phyloP scores from a whole-genome alignment of 495 filamentous ascomycete species.

The Apodospora peruviana region DNA sequence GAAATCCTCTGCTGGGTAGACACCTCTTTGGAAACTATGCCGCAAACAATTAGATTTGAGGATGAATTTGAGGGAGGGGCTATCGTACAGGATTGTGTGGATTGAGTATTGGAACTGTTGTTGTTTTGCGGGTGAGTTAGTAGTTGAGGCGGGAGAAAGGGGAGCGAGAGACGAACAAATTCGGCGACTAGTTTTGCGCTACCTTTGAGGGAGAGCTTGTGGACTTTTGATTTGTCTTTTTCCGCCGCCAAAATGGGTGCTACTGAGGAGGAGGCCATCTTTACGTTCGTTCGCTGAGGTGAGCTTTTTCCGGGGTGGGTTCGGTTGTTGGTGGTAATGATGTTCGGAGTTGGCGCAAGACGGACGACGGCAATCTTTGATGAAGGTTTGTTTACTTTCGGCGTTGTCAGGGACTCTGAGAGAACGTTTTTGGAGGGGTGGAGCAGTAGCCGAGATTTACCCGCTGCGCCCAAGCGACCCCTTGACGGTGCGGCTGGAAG shows the following conservation, averaged over 20 bases:
- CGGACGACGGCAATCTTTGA: too few species aligned
- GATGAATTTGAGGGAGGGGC: conserved; percentile 19
- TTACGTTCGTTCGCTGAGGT: too few species aligned
- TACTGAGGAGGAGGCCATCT: background rate
- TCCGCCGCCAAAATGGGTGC: conserved; percentile 14
- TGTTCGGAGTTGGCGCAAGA: background rate
- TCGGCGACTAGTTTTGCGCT: conserved; percentile 88
- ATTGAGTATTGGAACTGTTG: conserved; percentile 92
- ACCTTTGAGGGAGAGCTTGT: conserved; percentile 92
- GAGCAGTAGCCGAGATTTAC: background rate
- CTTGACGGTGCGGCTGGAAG: too few species aligned
- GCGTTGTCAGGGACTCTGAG: background rate
- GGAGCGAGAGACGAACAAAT: conserved; percentile 64
- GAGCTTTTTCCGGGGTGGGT: background rate
- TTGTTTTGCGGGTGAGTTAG: background rate
- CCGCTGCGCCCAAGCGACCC: too few species aligned
- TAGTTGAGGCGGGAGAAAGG: background rate
- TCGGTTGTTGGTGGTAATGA: background rate
- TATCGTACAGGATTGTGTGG: conserved; percentile 73
- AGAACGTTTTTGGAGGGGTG: background rate
- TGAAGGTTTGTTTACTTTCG: background rate
- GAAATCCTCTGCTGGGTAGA: conserved; percentile 98
- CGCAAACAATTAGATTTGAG: background rate
- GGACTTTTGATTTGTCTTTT: conserved; percentile 86
- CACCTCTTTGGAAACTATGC: conserved; percentile 81